These are phyloP conservation scores for Orbilia blumenaviensis DNA, from an alignment of 2,329 filamentous ascomycete genomes.

Conservation along the genomic window DNA sequence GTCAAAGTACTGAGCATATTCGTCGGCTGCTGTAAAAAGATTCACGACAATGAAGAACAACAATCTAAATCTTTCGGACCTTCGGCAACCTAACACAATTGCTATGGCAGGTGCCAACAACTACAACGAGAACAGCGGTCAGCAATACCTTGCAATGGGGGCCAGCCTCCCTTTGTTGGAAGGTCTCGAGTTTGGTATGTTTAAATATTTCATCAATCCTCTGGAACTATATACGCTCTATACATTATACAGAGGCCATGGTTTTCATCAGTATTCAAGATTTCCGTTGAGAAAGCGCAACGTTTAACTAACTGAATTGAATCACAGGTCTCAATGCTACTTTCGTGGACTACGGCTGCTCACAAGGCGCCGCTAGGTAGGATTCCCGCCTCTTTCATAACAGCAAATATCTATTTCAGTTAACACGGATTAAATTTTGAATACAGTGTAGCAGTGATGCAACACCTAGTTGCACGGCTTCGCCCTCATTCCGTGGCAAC, in stretches of 20 bases:
- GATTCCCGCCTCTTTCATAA: background rate
- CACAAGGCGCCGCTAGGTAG: slow-evolving; percentile 31
- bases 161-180: slow-evolving; percentile 24
- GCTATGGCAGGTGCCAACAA: slow-evolving; percentile 23
- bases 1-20: no score
- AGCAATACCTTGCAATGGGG: slow-evolving; percentile 24
- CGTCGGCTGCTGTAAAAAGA: no score
- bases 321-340: slow-evolving; percentile 11
- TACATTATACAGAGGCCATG: no score
- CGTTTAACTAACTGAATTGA: background rate
- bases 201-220: no score
- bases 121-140: slow-evolving; percentile 36
- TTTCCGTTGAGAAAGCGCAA: no score
- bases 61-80: no score
- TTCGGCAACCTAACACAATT: slow-evolving; percentile 7
- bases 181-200: slow-evolving; percentile 9
- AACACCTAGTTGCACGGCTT: slow-evolving; percentile 5
- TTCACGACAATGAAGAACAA: no score
- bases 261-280: no score
- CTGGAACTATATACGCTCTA: no score
- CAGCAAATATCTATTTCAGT: background rate
- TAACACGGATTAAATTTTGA: background rate
- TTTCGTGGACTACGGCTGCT: slow-evolving; percentile 33
- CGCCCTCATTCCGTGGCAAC: background rate
- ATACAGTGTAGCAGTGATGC: slow-evolving; percentile 16